Evolutionary conservation across 2,329 filamentous ascomycete species (phyloP).

Genomic region (Didymella glomerata): DNA sequence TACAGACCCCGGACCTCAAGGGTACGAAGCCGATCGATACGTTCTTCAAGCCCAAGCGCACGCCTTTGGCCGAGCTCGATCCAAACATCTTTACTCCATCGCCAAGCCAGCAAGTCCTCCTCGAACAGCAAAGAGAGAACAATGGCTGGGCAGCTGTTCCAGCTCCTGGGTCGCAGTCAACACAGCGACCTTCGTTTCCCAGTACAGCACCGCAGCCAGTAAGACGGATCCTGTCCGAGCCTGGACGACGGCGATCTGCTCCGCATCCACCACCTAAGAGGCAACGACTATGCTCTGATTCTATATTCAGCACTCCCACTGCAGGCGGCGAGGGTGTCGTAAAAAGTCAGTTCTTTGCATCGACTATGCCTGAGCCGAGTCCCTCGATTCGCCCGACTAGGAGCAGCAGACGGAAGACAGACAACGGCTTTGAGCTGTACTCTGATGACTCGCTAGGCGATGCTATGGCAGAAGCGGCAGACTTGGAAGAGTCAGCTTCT

Average conservation of each 20-base stretch:
- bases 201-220: constrained; percentile 55
- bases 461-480: constrained; percentile 50
- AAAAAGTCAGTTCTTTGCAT: constrained; percentile 57
- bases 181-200: constrained; percentile 32
- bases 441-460: constrained; percentile 60
- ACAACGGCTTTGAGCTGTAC: constrained; percentile 56
- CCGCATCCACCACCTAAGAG: constrained; percentile 55
- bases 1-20: constrained; percentile 62
- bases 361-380: constrained; percentile 49
- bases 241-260: constrained; percentile 53
- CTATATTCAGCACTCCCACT: constrained; percentile 39
- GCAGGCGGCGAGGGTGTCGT: constrained; percentile 41
- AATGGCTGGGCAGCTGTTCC: constrained; percentile 64
- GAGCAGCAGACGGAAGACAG: constrained; percentile 39
- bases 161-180: constrained; percentile 54
- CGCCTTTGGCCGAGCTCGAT: constrained; percentile 72
- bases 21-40: constrained; percentile 68
- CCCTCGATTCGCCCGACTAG: constrained; percentile 52
- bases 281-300: constrained; percentile 57
- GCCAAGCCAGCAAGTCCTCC: constrained; percentile 67
- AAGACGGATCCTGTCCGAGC: constrained; percentile 50
- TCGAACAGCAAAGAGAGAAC: constrained; percentile 61
- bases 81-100: constrained; percentile 73
- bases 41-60: constrained; percentile 71
- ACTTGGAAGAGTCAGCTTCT: constrained; percentile 42